Evolutionary conservation across 2,329 filamentous ascomycete genomes (phyloP).

Genomic region (Aspergillus awamori): DNA sequence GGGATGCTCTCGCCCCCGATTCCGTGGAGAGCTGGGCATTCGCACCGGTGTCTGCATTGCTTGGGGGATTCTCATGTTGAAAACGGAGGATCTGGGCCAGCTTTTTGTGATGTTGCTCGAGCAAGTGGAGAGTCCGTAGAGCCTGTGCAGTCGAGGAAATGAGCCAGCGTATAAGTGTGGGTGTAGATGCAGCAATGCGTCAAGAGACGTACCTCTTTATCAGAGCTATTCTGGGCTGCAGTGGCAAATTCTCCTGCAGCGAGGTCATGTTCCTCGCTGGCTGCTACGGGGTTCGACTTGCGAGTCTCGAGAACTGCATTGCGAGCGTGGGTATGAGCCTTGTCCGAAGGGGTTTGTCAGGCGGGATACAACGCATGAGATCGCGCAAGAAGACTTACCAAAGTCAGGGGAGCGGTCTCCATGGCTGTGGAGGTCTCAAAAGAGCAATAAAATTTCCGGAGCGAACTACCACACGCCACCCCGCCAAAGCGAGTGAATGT

Average conservation of each 20-base stretch:
- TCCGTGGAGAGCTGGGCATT: slow-evolving; percentile 25
- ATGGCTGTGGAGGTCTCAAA: slow-evolving; percentile 46
- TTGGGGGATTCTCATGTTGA: slow-evolving; percentile 58
- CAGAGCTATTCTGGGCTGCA: slow-evolving; percentile 72
- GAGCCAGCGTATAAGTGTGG: not conserved
- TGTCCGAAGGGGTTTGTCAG: slow-evolving; percentile 19
- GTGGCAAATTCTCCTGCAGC: slow-evolving; percentile 88
- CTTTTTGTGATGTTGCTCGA: slow-evolving; percentile 84
- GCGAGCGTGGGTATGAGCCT: slow-evolving; percentile 87
- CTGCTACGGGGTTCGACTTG: slow-evolving; percentile 71
- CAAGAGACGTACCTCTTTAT: slow-evolving; percentile 54
- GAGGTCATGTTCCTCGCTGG: slow-evolving; percentile 82
- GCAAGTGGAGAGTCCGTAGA: slow-evolving; percentile 76
- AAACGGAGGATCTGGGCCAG: slow-evolving; percentile 80
- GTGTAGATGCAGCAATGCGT: not conserved
- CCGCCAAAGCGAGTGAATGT: not conserved
- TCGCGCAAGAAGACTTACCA: slow-evolving; percentile 48
- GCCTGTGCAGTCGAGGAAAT: slow-evolving; percentile 61
- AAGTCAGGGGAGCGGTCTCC: slow-evolving; percentile 70
- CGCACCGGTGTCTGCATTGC: slow-evolving; percentile 19
- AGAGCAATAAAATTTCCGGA: not conserved
- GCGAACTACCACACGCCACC: not conserved
- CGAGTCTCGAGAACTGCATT: slow-evolving; percentile 75
- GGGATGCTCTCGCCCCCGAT: slow-evolving; percentile 24
- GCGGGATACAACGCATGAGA: not conserved